Percentiles rank a stretch among this genome's conserved stretches.
phyloP scores from a whole-genome alignment of 257 asterid genomes.

The Forsythia suspensa region DNA sequence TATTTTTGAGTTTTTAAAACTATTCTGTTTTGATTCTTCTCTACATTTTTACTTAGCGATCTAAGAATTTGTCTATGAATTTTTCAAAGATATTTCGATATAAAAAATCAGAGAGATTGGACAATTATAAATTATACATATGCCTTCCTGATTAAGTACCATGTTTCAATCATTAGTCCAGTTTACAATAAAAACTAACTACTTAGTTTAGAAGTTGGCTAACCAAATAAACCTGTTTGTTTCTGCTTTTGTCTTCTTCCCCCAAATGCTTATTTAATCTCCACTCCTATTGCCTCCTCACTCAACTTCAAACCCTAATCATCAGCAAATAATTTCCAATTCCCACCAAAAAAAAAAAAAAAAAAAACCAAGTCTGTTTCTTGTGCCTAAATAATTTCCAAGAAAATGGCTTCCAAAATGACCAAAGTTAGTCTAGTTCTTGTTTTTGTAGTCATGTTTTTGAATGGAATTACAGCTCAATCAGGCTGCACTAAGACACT shows the following conservation, averaged over 20 bases:
- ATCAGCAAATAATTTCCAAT: background rate
- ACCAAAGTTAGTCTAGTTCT: constrained; percentile 21
- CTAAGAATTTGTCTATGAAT: too few relatives aligned
- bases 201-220: constrained; percentile 30
- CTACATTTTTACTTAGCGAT: too few relatives aligned
- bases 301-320: constrained; percentile 14
- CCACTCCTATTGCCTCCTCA: constrained; percentile 17
- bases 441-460: constrained; percentile 17
- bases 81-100: too few relatives aligned
- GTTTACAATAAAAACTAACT: constrained; percentile 13
- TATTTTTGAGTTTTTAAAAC: too few relatives aligned
- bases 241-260: constrained; percentile 8
- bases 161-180: constrained; percentile 2
- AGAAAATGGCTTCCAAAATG: constrained; percentile 36
- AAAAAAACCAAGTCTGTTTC: background rate
- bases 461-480: constrained; percentile 33
- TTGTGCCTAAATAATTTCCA: too few relatives aligned
- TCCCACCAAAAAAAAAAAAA: too few relatives aligned
- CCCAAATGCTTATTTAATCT: constrained; percentile 19
- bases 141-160: background rate
- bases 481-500: constrained; percentile 43
- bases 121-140: background rate
- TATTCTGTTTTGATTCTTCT: too few relatives aligned
- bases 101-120: background rate
- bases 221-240: constrained; percentile 25